phyloP scores from a whole-genome alignment of 805 yeast genomes.

The Yarrowia sp. region DNA sequence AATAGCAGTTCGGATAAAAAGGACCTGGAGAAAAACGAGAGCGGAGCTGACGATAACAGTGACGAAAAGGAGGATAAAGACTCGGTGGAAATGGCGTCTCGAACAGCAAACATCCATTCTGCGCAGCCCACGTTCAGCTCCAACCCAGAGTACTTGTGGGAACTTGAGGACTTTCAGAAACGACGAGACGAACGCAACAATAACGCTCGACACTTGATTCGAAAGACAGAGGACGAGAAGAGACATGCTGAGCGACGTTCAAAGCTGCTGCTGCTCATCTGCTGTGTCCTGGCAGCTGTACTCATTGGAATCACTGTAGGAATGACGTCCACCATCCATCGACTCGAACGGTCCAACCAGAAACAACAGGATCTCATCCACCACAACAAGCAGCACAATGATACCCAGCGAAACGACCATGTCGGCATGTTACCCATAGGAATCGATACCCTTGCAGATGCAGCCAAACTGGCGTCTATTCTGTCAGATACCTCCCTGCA shows the following conservation, averaged over 20 bases:
- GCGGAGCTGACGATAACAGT: background rate
- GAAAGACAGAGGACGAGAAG: conserved; percentile 16
- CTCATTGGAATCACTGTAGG: conserved; percentile 24
- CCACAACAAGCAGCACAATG: conserved; percentile 12
- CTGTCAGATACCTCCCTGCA: conserved; percentile 27
- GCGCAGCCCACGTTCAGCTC: conserved; percentile 12
- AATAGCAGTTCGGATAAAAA: conserved; percentile 3
- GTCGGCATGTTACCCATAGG: conserved; percentile 22
- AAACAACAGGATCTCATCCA: background rate
- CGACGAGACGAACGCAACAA: conserved; percentile 17
- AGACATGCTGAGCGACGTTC: conserved; percentile 21
- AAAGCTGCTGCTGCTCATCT: conserved; percentile 15
- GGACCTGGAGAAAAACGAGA: background rate
- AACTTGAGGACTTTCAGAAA: conserved; percentile 29
- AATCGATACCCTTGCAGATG: conserved; percentile 25
- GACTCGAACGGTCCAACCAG: conserved; percentile 2
- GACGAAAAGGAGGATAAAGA: background rate
- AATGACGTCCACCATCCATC: conserved; percentile 5
- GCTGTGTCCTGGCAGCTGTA: conserved; percentile 10
- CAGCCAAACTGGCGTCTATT: conserved; percentile 14
- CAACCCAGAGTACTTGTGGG: conserved; percentile 34
- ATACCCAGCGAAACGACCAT: conserved; percentile 3
- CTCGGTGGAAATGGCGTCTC: conserved; percentile 2
- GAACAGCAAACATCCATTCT: conserved; percentile 19
- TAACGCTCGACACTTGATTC: conserved; percentile 10